Evolutionary conservation across 305 asterid genomes (phyloP).

Genomic region (Fraxinus baroniana): DNA sequence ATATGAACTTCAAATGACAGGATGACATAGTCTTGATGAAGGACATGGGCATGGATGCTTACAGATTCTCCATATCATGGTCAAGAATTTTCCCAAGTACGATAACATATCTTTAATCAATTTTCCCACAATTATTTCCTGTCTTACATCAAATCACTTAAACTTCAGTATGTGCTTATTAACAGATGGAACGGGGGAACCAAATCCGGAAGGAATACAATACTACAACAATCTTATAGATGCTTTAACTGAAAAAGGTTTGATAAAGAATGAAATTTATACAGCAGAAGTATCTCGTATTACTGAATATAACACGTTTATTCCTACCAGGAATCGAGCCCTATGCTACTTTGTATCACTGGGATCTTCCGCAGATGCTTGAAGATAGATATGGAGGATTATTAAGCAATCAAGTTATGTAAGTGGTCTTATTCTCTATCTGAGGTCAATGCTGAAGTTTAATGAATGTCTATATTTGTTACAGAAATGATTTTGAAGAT

Average conservation of each 20-base stretch:
- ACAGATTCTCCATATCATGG: conserved; percentile 90
- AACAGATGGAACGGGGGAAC: conserved; percentile 76
- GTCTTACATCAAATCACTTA: conserved; percentile 7
- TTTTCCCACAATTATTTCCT: not conserved
- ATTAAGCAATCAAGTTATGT: conserved; percentile 58
- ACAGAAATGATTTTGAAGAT: conserved; percentile 63
- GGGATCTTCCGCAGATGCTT: conserved; percentile 84
- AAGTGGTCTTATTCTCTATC: conserved; percentile 6
- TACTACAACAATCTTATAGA: conserved; percentile 75
- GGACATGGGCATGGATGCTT: conserved; percentile 82
- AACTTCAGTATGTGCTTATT: conserved; percentile 1
- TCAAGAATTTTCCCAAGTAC: conserved; percentile 83
- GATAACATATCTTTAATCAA: not conserved
- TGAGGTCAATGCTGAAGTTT: not conserved
- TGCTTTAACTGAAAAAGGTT: conserved; percentile 69
- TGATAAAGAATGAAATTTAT: not conserved
- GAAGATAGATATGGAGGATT: conserved; percentile 71
- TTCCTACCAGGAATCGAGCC: conserved; percentile 63
- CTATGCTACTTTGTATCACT: conserved; percentile 71
- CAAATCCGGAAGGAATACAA: conserved; percentile 69
- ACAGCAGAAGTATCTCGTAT: not conserved
- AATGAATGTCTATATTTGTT: not conserved
- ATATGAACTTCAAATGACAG: conserved; percentile 43
- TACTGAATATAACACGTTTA: not conserved
- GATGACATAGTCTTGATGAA: conserved; percentile 76